These are phyloP conservation scores for Sechiopsis laciniata DNA, from an alignment of 306 rosid species.

Conservation along the genomic window DNA sequence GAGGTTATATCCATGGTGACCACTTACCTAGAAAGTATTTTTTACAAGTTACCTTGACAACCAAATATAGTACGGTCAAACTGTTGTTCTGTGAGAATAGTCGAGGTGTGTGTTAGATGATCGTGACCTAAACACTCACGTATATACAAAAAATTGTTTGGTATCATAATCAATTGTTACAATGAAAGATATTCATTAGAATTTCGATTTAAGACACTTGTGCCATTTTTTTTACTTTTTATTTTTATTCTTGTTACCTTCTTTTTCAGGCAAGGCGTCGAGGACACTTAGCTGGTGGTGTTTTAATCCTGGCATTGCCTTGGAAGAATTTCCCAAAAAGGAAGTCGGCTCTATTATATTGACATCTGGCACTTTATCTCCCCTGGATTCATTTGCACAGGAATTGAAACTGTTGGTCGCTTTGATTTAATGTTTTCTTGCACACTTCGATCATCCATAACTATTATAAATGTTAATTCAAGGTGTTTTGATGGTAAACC, in stretches of 20 bases:
- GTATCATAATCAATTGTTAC: background rate
- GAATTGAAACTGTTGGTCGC: slow-evolving; percentile 69
- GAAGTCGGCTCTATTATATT: slow-evolving; percentile 79
- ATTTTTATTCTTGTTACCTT: slow-evolving; percentile 11
- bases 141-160: background rate
- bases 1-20: too few relatives aligned
- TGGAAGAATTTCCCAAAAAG: slow-evolving; percentile 61
- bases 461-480: slow-evolving; percentile 27
- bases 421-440: slow-evolving; percentile 15
- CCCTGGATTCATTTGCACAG: slow-evolving; percentile 84
- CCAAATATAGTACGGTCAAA: too few relatives aligned
- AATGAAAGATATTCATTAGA: background rate
- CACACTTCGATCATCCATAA: slow-evolving; percentile 21
- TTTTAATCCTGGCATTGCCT: slow-evolving; percentile 92
- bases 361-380: slow-evolving; percentile 94
- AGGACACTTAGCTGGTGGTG: slow-evolving; percentile 99
- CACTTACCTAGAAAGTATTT: too few relatives aligned
- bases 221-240: slow-evolving; percentile 2
- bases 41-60: too few relatives aligned
- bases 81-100: too few relatives aligned
- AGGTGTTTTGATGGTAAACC: slow-evolving; percentile 29
- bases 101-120: too few relatives aligned
- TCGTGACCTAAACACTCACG: too few relatives aligned
- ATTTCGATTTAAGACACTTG: slow-evolving; percentile 13
- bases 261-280: slow-evolving; percentile 58